phyloP scores from a whole-genome alignment of 257 asterid species.

The Solanum chmielewskii region DNA sequence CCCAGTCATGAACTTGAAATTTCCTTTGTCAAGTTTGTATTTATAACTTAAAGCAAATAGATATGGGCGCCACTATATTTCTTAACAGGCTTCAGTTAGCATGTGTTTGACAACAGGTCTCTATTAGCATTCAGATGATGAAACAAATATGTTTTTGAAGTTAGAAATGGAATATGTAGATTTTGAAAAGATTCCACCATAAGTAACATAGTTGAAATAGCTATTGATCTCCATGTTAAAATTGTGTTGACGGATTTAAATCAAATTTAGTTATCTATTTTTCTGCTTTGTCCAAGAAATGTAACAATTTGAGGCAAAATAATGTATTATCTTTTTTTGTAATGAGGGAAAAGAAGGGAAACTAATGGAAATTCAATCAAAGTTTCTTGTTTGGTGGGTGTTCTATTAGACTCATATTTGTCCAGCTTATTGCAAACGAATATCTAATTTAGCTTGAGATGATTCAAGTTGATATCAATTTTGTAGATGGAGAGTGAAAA shows the following conservation, averaged over 20 bases:
- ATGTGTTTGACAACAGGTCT: background rate
- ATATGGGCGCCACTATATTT: background rate
- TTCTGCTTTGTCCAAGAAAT: background rate
- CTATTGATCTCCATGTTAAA: background rate
- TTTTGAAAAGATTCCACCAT: background rate
- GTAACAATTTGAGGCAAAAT: background rate
- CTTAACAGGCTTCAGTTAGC: background rate
- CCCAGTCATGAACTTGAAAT: background rate
- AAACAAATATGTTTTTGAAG: background rate
- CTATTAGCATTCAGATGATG: background rate
- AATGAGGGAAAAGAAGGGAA: background rate
- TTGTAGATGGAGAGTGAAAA: background rate
- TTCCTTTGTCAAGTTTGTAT: background rate
- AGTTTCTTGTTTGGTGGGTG: background rate
- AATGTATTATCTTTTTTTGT: background rate
- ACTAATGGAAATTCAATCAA: background rate
- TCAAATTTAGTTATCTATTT: background rate
- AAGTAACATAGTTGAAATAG: background rate
- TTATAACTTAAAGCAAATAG: background rate
- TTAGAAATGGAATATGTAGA: background rate
- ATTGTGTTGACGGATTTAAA: background rate
- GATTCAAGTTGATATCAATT: background rate
- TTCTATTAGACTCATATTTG: background rate
- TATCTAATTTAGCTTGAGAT: background rate
- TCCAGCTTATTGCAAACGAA: background rate